Percentiles rank a stretch among this genome's conserved stretches.
Conservation (phyloP, 495 filamentous ascomycete genomes). For the Symbiotaphrina buchneri region DNA sequence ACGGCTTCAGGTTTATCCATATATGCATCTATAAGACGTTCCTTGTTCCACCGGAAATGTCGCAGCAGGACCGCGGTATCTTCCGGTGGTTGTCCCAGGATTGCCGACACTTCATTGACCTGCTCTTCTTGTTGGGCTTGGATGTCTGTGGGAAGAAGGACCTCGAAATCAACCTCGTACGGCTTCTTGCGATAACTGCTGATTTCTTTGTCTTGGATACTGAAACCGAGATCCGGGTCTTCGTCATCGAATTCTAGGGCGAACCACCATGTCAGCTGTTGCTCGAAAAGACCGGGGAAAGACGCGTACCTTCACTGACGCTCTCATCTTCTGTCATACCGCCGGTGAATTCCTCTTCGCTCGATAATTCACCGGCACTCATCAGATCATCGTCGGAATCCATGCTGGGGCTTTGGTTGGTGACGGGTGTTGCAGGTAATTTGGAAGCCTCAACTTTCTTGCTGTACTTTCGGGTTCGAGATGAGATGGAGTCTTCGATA, state of each 20-base stretch:
- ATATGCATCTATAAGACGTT: constrained; percentile 79
- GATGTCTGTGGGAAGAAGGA: constrained; percentile 59
- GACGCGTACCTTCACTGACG: constrained; percentile 42
- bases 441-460: constrained; percentile 19
- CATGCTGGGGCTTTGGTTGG: constrained; percentile 43
- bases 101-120: constrained; percentile 69
- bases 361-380: constrained; percentile 63
- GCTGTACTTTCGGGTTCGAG: constrained; percentile 23
- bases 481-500: constrained; percentile 27
- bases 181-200: constrained; percentile 43
- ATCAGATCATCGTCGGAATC: constrained; percentile 95
- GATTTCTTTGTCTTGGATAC: constrained; percentile 49
- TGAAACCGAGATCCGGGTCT: constrained; percentile 48
- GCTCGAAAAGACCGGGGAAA: background rate
- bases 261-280: constrained; percentile 5
- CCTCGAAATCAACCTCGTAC: constrained; percentile 69
- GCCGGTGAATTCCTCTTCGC: constrained; percentile 45
- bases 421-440: constrained; percentile 38
- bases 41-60: constrained; percentile 84
- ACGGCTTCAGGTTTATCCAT: constrained; percentile 65
- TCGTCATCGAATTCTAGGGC: constrained; percentile 49
- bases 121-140: constrained; percentile 62
- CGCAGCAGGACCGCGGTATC: constrained; percentile 74
- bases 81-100: constrained; percentile 70
- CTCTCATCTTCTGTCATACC: constrained; percentile 40